Evolutionary conservation across 345 rosid species (phyloP).

Genomic region (Hibiscus syriacus): DNA sequence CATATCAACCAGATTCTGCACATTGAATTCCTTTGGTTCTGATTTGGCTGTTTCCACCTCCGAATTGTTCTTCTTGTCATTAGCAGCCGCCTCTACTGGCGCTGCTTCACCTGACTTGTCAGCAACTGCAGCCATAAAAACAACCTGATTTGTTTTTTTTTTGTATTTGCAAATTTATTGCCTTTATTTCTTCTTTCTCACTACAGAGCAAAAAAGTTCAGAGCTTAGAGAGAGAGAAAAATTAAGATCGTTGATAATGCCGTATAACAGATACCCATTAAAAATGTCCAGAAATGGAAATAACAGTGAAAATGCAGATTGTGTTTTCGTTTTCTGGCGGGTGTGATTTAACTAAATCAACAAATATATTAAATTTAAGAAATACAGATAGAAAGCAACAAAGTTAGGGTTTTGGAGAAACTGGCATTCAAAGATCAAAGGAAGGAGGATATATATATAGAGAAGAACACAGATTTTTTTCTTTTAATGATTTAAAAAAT

Average conservation of each 20-base stretch:
- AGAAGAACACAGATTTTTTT: not conserved
- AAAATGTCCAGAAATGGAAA: slow-evolving; percentile 3
- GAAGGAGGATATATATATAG: not conserved
- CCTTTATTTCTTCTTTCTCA: not conserved
- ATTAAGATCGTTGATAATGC: not conserved
- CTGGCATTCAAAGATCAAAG: not conserved
- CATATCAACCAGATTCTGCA: slow-evolving; percentile 68
- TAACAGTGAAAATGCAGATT: not conserved
- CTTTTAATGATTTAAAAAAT: too few relatives aligned
- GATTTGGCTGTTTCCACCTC: slow-evolving; percentile 17
- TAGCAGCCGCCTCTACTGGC: slow-evolving; percentile 18
- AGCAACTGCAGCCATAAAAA: slow-evolving; percentile 81
- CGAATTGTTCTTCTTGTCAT: slow-evolving; percentile 5
- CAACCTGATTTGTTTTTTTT: too few relatives aligned
- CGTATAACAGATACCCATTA: slow-evolving; percentile 10
- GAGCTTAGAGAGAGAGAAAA: not conserved
- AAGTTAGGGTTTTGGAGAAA: slow-evolving; percentile 5
- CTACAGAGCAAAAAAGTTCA: not conserved
- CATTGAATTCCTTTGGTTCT: slow-evolving; percentile 48
- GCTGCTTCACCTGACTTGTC: slow-evolving; percentile 43
- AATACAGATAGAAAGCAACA: not conserved
- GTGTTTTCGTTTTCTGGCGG: not conserved
- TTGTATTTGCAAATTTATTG: not conserved
- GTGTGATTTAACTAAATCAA: not conserved
- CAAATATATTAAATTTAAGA: not conserved